Percentiles rank a stretch among this genome's conserved stretches.
Evolutionary conservation across 177 flowering plant genomes (phyloP).

Genomic region (Vitis hybrid): DNA sequence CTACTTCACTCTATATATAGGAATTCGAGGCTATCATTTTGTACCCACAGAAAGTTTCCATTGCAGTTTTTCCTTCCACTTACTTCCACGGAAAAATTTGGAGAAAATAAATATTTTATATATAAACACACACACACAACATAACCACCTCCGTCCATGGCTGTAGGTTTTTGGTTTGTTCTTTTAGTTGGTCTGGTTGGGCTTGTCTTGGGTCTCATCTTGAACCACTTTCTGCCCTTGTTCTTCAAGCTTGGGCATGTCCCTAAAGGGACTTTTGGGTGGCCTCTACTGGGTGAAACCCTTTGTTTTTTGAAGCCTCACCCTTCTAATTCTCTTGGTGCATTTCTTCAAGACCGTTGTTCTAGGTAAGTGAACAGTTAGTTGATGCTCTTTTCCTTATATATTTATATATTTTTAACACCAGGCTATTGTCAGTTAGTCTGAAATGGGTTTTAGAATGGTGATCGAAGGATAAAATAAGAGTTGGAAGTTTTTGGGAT

Average conservation of each 20-base stretch:
- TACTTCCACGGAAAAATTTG: too few species aligned
- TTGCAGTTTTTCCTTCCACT: too few species aligned
- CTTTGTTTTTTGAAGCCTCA: conserved; percentile 56
- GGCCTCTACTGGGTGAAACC: conserved; percentile 77
- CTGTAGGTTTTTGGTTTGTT: conserved; percentile 12
- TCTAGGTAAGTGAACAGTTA: conserved; percentile 39
- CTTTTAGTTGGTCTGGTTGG: conserved; percentile 20
- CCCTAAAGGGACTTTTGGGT: conserved; percentile 63
- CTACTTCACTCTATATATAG: too few species aligned
- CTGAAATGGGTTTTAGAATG: too few species aligned
- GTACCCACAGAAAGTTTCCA: too few species aligned
- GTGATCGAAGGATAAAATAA: too few species aligned
- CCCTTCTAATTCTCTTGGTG: conserved; percentile 52
- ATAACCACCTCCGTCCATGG: conserved; percentile 11
- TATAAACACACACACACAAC: too few species aligned
- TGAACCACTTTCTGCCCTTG: conserved; percentile 54
- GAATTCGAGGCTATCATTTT: too few species aligned
- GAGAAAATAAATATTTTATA: too few species aligned
- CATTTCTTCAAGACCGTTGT: conserved; percentile 52
- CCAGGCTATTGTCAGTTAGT: too few species aligned
- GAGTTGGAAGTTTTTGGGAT: neutral
- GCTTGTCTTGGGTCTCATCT: conserved; percentile 26
- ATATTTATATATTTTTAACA: too few species aligned
- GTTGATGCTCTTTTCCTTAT: too few species aligned
- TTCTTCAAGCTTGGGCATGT: conserved; percentile 27